Evolutionary conservation across 257 asterid genomes (phyloP).

Genomic region (Gynochthodes officinalis): DNA sequence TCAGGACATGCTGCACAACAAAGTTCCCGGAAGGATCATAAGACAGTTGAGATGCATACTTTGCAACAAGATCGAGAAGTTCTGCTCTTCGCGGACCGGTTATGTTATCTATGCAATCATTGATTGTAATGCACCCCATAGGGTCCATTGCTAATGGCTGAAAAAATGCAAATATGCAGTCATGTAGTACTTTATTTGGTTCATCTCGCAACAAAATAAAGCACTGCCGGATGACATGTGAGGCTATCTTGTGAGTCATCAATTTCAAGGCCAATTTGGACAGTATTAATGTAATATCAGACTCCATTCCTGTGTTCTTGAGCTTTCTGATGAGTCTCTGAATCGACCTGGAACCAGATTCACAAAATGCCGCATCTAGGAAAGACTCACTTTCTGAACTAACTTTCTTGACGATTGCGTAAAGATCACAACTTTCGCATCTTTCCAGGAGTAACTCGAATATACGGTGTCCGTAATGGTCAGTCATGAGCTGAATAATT

Average conservation of each 20-base stretch:
- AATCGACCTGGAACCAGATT: constrained; percentile 15
- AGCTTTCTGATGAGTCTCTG: constrained; percentile 9
- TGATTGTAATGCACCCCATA: constrained; percentile 39
- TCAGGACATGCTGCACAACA: constrained; percentile 38
- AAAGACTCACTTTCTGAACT: not conserved
- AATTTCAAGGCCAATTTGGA: not conserved
- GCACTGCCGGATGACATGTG: constrained; percentile 6
- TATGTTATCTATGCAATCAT: constrained; percentile 19
- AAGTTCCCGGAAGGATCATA: constrained; percentile 50
- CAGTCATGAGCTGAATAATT: constrained; percentile 11
- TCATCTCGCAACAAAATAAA: not conserved
- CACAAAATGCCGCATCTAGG: not conserved
- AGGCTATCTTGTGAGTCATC: constrained; percentile 9
- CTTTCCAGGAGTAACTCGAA: constrained; percentile 3
- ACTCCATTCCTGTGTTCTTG: constrained; percentile 11
- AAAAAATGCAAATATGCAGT: constrained; percentile 7
- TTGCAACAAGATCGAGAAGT: constrained; percentile 32
- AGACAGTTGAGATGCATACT: constrained; percentile 22
- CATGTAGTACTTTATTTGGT: constrained; percentile 24
- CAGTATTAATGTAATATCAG: not conserved
- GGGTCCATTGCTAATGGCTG: constrained; percentile 24
- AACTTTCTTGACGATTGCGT: not conserved
- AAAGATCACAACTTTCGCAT: not conserved
- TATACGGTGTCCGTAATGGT: constrained; percentile 8
- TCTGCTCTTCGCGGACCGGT: constrained; percentile 10